phyloP scores from a whole-genome alignment of 2,329 filamentous ascomycete species.

The Pestalotiopsis sp. region DNA sequence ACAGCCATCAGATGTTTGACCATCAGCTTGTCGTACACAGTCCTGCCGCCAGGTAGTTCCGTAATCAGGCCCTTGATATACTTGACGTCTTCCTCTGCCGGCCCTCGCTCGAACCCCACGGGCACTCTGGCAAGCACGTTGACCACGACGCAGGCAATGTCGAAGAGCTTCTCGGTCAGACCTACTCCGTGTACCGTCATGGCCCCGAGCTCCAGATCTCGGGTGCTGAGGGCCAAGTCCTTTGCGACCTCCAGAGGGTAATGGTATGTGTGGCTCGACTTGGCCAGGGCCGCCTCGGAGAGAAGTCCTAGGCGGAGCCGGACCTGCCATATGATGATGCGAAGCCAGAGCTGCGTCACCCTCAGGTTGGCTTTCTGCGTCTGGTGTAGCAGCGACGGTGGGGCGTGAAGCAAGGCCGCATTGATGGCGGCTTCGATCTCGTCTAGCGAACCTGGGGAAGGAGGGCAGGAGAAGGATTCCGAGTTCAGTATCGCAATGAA shows the following conservation, averaged over 20 bases:
- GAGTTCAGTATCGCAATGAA: conserved; percentile 42
- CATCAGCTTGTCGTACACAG: conserved; percentile 38
- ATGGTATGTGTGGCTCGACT: conserved; percentile 37
- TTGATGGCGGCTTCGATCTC: conserved; percentile 37
- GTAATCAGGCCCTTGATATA: conserved; percentile 38
- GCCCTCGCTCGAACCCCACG: conserved; percentile 21
- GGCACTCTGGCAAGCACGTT: conserved; percentile 45
- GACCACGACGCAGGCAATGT: conserved; percentile 43
- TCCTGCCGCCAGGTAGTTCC: conserved; percentile 36
- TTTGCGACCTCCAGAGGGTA: conserved; percentile 43
- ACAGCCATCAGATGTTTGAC: conserved; percentile 33
- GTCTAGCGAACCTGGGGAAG: conserved; percentile 33
- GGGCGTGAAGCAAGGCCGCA: conserved; percentile 32
- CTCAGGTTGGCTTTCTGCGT: conserved; percentile 45
- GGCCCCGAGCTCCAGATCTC: conserved; percentile 37
- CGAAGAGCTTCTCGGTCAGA: conserved; percentile 47
- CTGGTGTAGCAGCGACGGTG: conserved; percentile 33
- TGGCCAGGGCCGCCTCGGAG: conserved; percentile 17
- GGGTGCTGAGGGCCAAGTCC: conserved; percentile 38
- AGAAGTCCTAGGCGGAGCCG: conserved; percentile 43
- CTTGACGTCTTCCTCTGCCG: conserved; percentile 36
- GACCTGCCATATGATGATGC: conserved; percentile 45
- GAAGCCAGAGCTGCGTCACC: conserved; percentile 46
- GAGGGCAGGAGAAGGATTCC: conserved; percentile 31
- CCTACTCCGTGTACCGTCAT: conserved; percentile 45